Evolutionary conservation across 2,329 filamentous ascomycete genomes (phyloP).

Genomic region (Ascochyta pisi): DNA sequence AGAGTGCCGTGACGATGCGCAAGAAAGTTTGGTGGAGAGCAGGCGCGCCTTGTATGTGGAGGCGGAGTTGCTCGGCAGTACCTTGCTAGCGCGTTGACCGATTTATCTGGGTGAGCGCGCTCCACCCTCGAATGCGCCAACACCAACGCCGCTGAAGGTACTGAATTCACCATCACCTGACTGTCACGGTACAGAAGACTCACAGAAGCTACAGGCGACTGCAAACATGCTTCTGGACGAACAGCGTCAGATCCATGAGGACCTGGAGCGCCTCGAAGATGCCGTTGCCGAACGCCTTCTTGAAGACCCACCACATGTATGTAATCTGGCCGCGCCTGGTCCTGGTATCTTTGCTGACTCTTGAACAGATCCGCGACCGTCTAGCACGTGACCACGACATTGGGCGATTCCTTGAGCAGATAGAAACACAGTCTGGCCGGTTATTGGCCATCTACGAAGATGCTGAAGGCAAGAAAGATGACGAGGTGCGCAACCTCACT

Average conservation of each 20-base stretch:
- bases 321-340: conserved; percentile 40
- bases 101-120: conserved; percentile 24
- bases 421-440: conserved; percentile 82
- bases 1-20: conserved; percentile 19
- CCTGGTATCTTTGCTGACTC: conserved; percentile 8
- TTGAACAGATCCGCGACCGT: conserved; percentile 79
- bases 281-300: conserved; percentile 87
- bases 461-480: conserved; percentile 71
- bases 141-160: conserved; percentile 32
- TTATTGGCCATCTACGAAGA: conserved; percentile 87
- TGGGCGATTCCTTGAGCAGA: conserved; percentile 82
- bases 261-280: conserved; percentile 93
- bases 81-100: conserved; percentile 24
- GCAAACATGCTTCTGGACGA: conserved; percentile 82
- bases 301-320: conserved; percentile 87
- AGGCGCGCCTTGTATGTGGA: conserved; percentile 19
- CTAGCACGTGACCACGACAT: conserved; percentile 93
- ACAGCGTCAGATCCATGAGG: conserved; percentile 92
- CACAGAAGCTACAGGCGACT: conserved; percentile 29
- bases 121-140: conserved; percentile 22
- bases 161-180: conserved; percentile 22
- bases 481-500: conserved; percentile 84
- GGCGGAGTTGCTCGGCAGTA: conserved; percentile 24
- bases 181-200: conserved; percentile 23
- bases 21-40: conserved; percentile 37